These are phyloP conservation scores for Apiospora phragmitis DNA, from an alignment of 2,329 filamentous ascomycete species.

Conservation along the genomic window DNA sequence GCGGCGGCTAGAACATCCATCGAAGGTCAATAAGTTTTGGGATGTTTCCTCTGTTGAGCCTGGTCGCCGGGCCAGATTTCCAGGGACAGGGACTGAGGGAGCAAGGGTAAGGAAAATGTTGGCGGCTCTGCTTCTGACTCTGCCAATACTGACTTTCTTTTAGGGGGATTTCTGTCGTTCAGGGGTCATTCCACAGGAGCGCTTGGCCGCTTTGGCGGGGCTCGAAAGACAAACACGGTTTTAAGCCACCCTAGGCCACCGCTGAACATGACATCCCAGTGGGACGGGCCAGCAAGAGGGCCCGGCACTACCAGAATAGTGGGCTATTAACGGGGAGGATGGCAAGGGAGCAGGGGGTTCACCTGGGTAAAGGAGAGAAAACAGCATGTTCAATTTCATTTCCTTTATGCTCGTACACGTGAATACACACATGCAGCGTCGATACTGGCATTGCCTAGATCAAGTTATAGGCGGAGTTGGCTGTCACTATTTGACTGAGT, in stretches of 20 bases:
- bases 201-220: not conserved
- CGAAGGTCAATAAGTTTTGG: not conserved
- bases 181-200: not conserved
- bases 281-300: not conserved
- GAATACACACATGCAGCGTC: not conserved
- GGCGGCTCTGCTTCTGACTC: not conserved
- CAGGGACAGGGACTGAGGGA: not conserved
- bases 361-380: constrained; percentile 8
- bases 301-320: not conserved
- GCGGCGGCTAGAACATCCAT: not conserved
- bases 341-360: not conserved
- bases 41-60: not conserved
- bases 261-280: constrained; percentile 2
- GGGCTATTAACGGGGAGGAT: constrained; percentile 1
- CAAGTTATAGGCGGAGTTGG: not conserved
- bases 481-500: not conserved
- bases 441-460: not conserved
- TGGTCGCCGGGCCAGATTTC: not conserved
- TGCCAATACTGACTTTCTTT: not conserved
- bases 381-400: not conserved
- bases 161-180: not conserved
- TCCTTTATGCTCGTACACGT: not conserved
- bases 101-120: not conserved
- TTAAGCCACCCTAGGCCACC: not conserved
- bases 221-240: not conserved